Conservation (phyloP, 106 monocot species). For the Allium fistulosum region DNA sequence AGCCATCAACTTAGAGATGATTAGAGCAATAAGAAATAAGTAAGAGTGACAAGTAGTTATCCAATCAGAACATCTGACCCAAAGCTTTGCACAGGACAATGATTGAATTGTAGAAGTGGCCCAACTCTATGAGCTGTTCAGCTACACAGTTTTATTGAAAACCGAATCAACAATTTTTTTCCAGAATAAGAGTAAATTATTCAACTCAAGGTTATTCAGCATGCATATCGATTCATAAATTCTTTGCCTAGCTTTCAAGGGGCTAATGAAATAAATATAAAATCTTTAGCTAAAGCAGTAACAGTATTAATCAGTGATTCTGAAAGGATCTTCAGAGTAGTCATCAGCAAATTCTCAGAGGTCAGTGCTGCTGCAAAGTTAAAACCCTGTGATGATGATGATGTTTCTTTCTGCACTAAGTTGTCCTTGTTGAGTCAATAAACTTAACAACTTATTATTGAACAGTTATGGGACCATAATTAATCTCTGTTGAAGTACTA, state of each 20-base stretch:
- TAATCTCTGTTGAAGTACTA: conserved; percentile 1
- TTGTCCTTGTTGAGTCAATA: conserved; percentile 14
- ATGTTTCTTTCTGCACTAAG: conserved; percentile 4
- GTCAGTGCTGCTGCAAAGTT: conserved; percentile 4
- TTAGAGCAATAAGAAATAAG: no score
- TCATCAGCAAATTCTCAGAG: conserved; percentile 6
- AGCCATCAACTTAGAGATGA: no score
- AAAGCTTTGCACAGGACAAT: conserved; percentile 5
- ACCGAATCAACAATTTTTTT: not conserved
- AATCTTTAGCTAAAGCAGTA: conserved; percentile 1
- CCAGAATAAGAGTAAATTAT: not conserved
- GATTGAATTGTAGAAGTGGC: conserved; percentile 7
- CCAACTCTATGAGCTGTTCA: conserved; percentile 9
- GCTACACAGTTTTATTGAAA: conserved; percentile 2
- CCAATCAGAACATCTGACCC: conserved; percentile 6
- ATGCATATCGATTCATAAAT: not conserved
- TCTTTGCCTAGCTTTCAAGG: conserved; percentile 1
- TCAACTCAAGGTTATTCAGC: not conserved
- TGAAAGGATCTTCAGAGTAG: conserved; percentile 4
- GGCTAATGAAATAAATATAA: not conserved
- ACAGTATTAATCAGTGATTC: conserved; percentile 7
- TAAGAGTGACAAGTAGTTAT: conserved; percentile 2
- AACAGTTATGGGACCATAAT: conserved; percentile 10
- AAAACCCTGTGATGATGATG: conserved; percentile 10
- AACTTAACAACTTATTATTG: conserved; percentile 1